Conservation (phyloP, 2,329 filamentous ascomycete species). For the Ceratocystiopsis sp. region DNA sequence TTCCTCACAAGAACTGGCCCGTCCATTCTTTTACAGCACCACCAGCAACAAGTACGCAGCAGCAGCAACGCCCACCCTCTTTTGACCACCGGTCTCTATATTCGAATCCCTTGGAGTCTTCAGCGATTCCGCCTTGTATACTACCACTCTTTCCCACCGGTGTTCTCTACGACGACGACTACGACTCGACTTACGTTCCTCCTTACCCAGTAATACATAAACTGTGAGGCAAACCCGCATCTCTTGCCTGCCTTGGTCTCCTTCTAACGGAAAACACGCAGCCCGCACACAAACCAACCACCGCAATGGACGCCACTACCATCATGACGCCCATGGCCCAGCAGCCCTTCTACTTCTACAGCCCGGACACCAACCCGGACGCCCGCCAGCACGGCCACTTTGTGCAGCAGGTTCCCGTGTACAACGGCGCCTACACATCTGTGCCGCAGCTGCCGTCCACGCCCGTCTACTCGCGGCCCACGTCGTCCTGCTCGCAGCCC, state of each 20-base stretch:
- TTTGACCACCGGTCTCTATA: no score
- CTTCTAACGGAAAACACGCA: constrained; percentile 4
- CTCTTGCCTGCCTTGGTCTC: neutral
- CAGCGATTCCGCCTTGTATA: neutral
- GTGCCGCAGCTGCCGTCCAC: constrained; percentile 32
- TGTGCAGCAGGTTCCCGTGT: constrained; percentile 19
- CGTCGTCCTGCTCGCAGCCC: constrained; percentile 46
- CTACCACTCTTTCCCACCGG: constrained; percentile 9
- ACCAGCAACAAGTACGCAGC: constrained; percentile 3
- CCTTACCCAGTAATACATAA: no score
- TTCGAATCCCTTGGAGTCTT: no score
- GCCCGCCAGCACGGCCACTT: constrained; percentile 62
- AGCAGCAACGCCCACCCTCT: no score
- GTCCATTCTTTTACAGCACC: constrained; percentile 26
- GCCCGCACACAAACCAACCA: neutral
- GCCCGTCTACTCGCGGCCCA: constrained; percentile 47
- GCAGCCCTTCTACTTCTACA: constrained; percentile 76
- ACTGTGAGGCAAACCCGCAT: neutral
- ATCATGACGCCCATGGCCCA: constrained; percentile 42
- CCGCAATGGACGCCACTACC: constrained; percentile 51
- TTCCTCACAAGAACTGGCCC: constrained; percentile 14
- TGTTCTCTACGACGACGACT: constrained; percentile 14
- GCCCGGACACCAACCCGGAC: constrained; percentile 56
- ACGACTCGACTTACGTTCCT: constrained; percentile 3
- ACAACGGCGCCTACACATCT: neutral